A percentile compares a stretch with the other conserved stretches of the same genome.
These are phyloP conservation scores for Aureobasidium namibiae DNA, from an alignment of 2,329 filamentous ascomycete genomes.

Conservation along the genomic window DNA sequence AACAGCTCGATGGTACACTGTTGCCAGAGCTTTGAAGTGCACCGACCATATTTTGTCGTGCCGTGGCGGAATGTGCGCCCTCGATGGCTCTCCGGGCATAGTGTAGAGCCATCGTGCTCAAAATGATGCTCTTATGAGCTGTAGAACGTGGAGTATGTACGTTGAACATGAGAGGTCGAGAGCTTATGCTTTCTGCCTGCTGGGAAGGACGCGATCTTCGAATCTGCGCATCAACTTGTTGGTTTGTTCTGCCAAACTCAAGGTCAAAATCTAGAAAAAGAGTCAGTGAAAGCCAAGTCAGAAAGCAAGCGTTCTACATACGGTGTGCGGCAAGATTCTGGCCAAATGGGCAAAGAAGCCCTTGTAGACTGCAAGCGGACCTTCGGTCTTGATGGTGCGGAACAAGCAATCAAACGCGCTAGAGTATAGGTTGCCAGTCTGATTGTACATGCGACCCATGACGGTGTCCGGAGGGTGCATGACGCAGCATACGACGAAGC, in stretches of 20 bases:
- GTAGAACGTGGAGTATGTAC: background rate
- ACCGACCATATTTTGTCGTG: background rate
- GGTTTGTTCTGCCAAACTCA: conserved; percentile 92
- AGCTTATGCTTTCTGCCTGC: conserved; percentile 17
- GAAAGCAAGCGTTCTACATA: conserved; percentile 27
- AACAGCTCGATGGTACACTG: background rate
- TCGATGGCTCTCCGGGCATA: background rate
- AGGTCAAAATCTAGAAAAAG: conserved; percentile 62
- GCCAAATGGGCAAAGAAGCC: conserved; percentile 93
- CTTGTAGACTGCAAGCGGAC: conserved; percentile 90
- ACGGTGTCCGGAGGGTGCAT: conserved; percentile 99
- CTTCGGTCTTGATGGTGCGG: conserved; percentile 88
- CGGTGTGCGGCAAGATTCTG: conserved; percentile 86
- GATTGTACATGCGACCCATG: conserved; percentile 98
- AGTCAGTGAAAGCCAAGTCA: conserved; percentile 15
- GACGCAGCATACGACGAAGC: conserved; percentile 92
- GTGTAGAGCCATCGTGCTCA: background rate
- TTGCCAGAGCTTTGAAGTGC: background rate
- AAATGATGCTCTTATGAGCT: background rate
- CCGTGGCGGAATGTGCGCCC: background rate
- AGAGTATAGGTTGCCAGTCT: conserved; percentile 93
- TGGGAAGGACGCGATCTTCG: conserved; percentile 49
- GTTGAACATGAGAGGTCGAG: background rate
- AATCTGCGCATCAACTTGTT: conserved; percentile 82
- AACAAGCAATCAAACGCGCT: conserved; percentile 86